Base-by-base conservation (phyloP, 2,329 filamentous ascomycete species). In the Samsoniella hepiali region DNA sequence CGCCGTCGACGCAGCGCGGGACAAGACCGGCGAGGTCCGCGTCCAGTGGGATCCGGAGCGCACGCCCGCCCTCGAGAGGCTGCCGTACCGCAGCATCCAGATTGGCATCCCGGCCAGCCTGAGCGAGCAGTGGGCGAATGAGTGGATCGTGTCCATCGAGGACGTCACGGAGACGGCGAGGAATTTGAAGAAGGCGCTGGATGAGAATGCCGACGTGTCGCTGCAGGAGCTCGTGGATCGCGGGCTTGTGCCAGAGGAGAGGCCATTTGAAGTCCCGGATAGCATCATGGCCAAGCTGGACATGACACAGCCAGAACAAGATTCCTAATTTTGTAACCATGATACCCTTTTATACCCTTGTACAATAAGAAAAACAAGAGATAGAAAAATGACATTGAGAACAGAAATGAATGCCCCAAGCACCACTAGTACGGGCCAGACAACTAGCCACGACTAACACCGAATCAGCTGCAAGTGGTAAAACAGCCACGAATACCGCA, bases 41-140 rank as follows among this genome's bases (percentile, higher is more conserved):
- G 77, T 88, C 8, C 85, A 88, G 70, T 89, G 86, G 86, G 86
- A 88, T 71, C 86, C 86, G 0, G 86, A 88, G 69, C 69, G 86
- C 27, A 76, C 77, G 31, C 71, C 80, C 1, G 69, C 71, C 42
- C 70, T 87, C 11, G 78, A 71, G 11, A 76, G 74, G 65, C 65
- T 87, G 58, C 71, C 68, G 8, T 79, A 84, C 69, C 75, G 85
- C 49, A 86, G 83, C 68, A 84, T 88, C 36, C 85, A 88, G 75
- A 82, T 88, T 66, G 85, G 85, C 1, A 80, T 88, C n/a, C 79
- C 81, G 1, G 77, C 72, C 2, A 71, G 70, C 1, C 67, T 84
- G 58, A 79, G 79, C 40, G 71, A 72, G 34, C 72, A 68, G 34
- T 87, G 82, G 79, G 74, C 79, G 3, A 74, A 78, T 44, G 75